phyloP scores from a whole-genome alignment of 139 green algal genomes.

The Auxenochlorella pyrenoidosa region DNA sequence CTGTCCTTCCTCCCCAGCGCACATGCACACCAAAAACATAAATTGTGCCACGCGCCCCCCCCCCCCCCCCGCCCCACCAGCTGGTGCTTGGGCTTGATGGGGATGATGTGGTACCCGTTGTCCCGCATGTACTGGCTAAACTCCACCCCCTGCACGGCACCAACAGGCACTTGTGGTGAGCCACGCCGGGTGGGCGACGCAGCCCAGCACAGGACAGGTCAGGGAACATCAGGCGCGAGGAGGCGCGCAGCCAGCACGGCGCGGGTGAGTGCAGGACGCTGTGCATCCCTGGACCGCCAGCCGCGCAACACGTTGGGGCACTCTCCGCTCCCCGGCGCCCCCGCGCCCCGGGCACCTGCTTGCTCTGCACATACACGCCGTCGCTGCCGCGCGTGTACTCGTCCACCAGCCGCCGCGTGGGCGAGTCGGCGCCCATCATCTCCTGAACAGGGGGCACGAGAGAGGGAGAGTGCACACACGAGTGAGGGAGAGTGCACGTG shows the following conservation, averaged over 20 bases:
- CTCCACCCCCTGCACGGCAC: constrained; percentile 73
- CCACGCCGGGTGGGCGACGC: no score
- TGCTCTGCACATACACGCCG: not conserved
- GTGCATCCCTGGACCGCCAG: no score
- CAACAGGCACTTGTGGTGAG: no score
- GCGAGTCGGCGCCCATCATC: constrained; percentile 79
- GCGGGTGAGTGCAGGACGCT: no score
- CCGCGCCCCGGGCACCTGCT: not conserved
- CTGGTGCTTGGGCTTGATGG: constrained; percentile 86
- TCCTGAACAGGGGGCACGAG: constrained; percentile 36
- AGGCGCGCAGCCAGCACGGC: not conserved
- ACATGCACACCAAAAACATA: not conserved
- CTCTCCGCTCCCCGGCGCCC: no score
- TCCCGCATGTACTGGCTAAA: constrained; percentile 82
- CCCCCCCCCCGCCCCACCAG: constrained; percentile 52
- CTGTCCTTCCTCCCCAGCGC: not conserved
- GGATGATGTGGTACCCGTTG: constrained; percentile 93
- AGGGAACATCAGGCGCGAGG: not conserved
- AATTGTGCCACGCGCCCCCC: no score
- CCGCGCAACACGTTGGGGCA: no score
- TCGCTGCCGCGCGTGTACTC: constrained; percentile 43
- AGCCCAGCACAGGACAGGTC: not conserved
- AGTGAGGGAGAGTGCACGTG: not conserved
- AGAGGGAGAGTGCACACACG: not conserved
- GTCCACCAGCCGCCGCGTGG: constrained; percentile 78